Percentiles rank a stretch among this genome's conserved stretches.
Conservation (phyloP, 1,284 basidiomycete genomes). For the Fomitopsis palustris region DNA sequence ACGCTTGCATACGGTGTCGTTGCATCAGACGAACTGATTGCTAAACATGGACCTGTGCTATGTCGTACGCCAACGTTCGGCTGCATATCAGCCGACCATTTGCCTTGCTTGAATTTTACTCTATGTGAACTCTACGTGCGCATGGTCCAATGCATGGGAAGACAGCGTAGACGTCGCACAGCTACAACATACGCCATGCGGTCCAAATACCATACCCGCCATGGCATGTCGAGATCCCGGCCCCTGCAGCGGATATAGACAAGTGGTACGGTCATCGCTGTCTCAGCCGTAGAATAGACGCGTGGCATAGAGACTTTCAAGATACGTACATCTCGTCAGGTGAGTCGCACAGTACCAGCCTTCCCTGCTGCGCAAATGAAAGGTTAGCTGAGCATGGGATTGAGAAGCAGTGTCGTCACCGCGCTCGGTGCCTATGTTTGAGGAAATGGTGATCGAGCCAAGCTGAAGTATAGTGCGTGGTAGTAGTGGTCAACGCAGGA, state of each 20-base stretch:
- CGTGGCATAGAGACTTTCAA: too few relatives aligned
- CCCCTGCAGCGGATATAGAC: too few relatives aligned
- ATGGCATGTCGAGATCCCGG: too few relatives aligned
- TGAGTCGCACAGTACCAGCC: background rate
- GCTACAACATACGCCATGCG: too few relatives aligned
- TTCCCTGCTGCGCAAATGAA: background rate
- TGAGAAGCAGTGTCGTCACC: background rate
- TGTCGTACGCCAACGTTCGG: background rate
- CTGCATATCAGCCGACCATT: too few relatives aligned
- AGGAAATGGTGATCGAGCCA: background rate
- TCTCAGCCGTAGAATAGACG: too few relatives aligned
- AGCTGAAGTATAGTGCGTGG: background rate
- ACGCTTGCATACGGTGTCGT: background rate
- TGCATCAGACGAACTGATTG: background rate
- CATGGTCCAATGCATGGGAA: too few relatives aligned
- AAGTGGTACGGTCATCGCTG: too few relatives aligned
- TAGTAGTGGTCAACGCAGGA: background rate
- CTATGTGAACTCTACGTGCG: too few relatives aligned
- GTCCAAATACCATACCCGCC: too few relatives aligned
- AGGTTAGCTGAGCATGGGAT: background rate
- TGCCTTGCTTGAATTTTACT: too few relatives aligned
- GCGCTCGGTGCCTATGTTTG: background rate
- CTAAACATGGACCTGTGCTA: background rate
- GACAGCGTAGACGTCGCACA: too few relatives aligned
- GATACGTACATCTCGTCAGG: background rate